phyloP scores from a whole-genome alignment of 331 rosid species.

The Malus hybrid region DNA sequence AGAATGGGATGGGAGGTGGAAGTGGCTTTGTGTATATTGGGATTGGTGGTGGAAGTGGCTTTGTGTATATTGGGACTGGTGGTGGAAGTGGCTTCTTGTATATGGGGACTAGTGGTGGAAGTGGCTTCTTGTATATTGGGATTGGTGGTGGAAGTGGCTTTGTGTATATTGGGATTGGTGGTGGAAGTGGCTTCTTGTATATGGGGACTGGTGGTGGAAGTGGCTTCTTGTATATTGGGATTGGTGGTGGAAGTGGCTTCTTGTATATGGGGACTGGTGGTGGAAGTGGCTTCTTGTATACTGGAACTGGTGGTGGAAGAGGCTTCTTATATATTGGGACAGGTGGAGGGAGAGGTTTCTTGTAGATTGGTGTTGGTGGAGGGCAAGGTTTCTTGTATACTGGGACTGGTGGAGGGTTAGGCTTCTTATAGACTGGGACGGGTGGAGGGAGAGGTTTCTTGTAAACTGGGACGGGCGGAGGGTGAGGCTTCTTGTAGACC shows the following conservation, averaged over 20 bases:
- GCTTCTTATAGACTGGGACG: neutral
- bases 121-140: conserved; percentile 5
- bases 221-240: neutral
- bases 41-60: conserved; percentile 19
- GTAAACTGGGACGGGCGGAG: neutral
- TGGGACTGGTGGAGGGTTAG: neutral
- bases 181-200: conserved; percentile 13
- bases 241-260: conserved; percentile 22
- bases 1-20: conserved; percentile 2
- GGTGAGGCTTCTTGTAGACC: neutral
- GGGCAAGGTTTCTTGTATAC: neutral
- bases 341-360: neutral
- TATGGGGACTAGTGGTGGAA: neutral
- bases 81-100: conserved; percentile 24
- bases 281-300: conserved; percentile 17
- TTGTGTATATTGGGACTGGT: neutral
- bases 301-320: neutral
- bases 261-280: conserved; percentile 12
- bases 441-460: conserved; percentile 7
- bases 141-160: neutral
- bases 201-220: conserved; percentile 1
- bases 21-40: neutral
- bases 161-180: too few relatives aligned
- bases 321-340: conserved; percentile 11
- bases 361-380: neutral